phyloP scores from a whole-genome alignment of 2,329 filamentous ascomycete genomes.

The Ophiostoma montium region DNA sequence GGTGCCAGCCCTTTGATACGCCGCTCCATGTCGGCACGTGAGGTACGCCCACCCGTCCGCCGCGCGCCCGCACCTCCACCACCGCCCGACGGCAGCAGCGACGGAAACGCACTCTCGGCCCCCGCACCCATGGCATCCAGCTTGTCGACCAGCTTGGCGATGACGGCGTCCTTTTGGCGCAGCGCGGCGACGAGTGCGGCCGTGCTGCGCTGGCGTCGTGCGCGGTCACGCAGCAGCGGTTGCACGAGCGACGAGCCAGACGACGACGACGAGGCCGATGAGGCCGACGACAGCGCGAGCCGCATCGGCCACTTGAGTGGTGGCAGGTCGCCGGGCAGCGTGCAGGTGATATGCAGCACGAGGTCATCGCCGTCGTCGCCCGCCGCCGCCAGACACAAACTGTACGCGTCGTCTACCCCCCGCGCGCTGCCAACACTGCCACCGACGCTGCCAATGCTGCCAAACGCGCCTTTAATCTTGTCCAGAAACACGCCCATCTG shows the following conservation, averaged over 20 bases:
- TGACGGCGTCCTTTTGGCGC: slow-evolving; percentile 36
- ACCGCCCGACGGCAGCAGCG: slow-evolving; percentile 17
- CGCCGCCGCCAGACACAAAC: slow-evolving; percentile 18
- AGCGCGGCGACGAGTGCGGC: slow-evolving; percentile 29
- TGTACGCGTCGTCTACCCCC: neutral
- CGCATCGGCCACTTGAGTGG: slow-evolving; percentile 52
- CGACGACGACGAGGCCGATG: slow-evolving; percentile 11
- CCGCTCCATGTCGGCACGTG: slow-evolving; percentile 29
- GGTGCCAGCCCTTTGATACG: slow-evolving; percentile 37
- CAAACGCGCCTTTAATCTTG: slow-evolving; percentile 30
- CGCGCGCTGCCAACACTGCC: too few relatives aligned
- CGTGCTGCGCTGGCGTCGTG: slow-evolving; percentile 25
- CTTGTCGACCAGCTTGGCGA: slow-evolving; percentile 38
- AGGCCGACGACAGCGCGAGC: too few relatives aligned
- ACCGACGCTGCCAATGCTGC: too few relatives aligned
- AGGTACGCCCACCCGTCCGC: slow-evolving; percentile 27
- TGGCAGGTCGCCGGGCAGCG: slow-evolving; percentile 47
- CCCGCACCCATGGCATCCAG: slow-evolving; percentile 36
- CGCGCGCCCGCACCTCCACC: slow-evolving; percentile 14
- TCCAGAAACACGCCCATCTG: slow-evolving; percentile 55
- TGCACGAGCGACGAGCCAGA: slow-evolving; percentile 27
- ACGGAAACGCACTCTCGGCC: slow-evolving; percentile 38
- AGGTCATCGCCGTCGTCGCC: slow-evolving; percentile 14
- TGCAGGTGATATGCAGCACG: slow-evolving; percentile 41
- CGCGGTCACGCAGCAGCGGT: slow-evolving; percentile 35